Evolutionary conservation across 345 rosid genomes (phyloP).

Genomic region (Luvunga scandens): DNA sequence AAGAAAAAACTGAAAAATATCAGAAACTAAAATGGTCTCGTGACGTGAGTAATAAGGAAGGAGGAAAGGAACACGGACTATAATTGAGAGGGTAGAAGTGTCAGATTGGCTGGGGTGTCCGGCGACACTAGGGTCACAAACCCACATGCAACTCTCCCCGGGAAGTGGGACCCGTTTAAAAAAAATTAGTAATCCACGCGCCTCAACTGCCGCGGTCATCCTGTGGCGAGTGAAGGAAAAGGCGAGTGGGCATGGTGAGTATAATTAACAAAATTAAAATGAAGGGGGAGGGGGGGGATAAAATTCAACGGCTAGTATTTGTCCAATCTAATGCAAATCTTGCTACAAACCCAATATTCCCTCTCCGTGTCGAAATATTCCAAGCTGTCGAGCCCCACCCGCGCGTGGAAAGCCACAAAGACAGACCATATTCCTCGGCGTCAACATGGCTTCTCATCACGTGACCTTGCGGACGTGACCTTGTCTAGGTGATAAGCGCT

Average conservation of each 20-base stretch:
- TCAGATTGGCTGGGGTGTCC: conserved; percentile 41
- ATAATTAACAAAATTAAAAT: background rate
- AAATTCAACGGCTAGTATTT: conserved; percentile 50
- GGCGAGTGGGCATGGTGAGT: background rate
- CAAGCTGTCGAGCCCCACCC: conserved; percentile 51
- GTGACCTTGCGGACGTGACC: conserved; percentile 48
- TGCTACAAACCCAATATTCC: conserved; percentile 42
- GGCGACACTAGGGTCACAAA: conserved; percentile 40
- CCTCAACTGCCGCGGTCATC: background rate
- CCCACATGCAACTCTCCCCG: conserved; percentile 32
- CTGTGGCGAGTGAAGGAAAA: conserved; percentile 8
- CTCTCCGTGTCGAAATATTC: conserved; percentile 58
- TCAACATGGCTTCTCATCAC: conserved; percentile 57
- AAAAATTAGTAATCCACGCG: background rate
- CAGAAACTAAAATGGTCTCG: conserved; percentile 3
- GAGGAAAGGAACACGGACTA: conserved; percentile 23
- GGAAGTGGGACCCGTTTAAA: background rate
- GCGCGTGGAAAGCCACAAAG: conserved; percentile 23
- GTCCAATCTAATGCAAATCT: conserved; percentile 25
- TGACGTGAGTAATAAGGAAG: background rate
- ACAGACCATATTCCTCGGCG: conserved; percentile 70
- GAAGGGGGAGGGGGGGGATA: background rate
- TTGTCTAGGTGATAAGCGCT: conserved; percentile 36
- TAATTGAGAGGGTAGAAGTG: conserved; percentile 16
- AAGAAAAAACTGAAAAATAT: background rate